Evolutionary conservation across 306 rosid genomes (phyloP), one percentile per base, ranked within the genome.

Genomic region (Hylodesmum podocarpum): DNA sequence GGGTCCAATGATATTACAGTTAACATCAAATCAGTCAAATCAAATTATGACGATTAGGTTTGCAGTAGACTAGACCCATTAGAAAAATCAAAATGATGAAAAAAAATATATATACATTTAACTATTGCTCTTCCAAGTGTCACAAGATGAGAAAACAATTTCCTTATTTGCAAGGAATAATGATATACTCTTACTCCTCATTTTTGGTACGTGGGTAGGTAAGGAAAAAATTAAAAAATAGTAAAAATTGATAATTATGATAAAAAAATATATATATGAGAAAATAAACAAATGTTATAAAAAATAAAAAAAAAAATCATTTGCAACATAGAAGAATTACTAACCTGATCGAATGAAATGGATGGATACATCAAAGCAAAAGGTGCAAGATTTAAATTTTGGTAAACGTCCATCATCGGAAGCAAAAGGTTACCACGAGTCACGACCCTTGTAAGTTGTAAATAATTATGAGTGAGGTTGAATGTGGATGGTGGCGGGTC

Each of bases 371-470:
- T 58, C 19, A 15, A 62, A 3, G 11, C 16, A 19, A 24, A 53
- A 6, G 79, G 49, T 75, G 72, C 63, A 8, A 31, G 6, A 21
- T 62, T 21, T n/a, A n/a, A 14, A 62, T 44, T 75, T 62, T 9
- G 72, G 63, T 14, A 62, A 33, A 12, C 50, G 79, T 63, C 63
- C 62, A 31, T 47, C 59, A 47, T 49, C 74, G n/a, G n/a, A n/a
- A n/a, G n/a, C n/a, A 53, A 24, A 19, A 5, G 1, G 14, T 7
- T 4, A 34, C 1, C 27, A 7, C 58, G 1, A n/a, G n/a, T 16
- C 36, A 11, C 33, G 2, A 24, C 31, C 18, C 10, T 6, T 24
- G 18, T 57, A 12, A 57, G n/a, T n/a, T n/a, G n/a, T n/a, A n/a
- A n/a, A n/a, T n/a, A n/a, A n/a, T n/a, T n/a, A n/a, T n/a, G n/a